Conservation (phyloP, 139 green algal genomes). For the Chlorella sp. region DNA sequence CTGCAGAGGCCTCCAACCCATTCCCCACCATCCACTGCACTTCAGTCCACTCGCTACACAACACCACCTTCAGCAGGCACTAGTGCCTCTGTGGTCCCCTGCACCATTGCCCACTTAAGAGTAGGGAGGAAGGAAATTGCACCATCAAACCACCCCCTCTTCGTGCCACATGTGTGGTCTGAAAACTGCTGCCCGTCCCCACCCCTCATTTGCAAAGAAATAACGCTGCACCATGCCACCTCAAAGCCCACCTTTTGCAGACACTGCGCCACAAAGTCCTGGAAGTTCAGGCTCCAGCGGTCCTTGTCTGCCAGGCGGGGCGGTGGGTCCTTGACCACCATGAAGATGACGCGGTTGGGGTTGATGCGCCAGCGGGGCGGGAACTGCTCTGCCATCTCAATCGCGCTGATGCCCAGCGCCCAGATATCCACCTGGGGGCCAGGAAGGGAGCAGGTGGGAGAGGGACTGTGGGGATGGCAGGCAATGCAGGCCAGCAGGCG, state of each 20-base stretch:
- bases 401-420: conserved; percentile 90
- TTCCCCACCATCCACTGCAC: too few species aligned
- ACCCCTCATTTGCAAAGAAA: not conserved
- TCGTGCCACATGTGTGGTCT: too few species aligned
- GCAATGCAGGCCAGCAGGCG: not conserved
- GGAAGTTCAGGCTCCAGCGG: conserved; percentile 79
- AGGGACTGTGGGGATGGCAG: not conserved
- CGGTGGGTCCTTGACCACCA: conserved; percentile 83
- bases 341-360: conserved; percentile 95
- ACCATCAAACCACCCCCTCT: not conserved
- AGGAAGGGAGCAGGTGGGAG: not conserved
- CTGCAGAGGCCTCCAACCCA: too few species aligned
- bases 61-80: too few species aligned
- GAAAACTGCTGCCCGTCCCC: not conserved
- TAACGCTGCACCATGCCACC: not conserved
- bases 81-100: too few species aligned
- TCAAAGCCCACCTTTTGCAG: conserved; percentile 76
- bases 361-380: conserved; percentile 90
- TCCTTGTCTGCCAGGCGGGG: conserved; percentile 73
- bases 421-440: conserved; percentile 88
- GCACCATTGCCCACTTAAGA: not conserved
- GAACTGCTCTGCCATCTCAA: conserved; percentile 92
- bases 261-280: conserved; percentile 87
- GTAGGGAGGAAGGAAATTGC: too few species aligned
- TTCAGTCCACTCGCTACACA: too few species aligned